These are phyloP conservation scores for Lactarius sanguifluus DNA, from an alignment of 768 basidiomycete species.

Conservation along the genomic window DNA sequence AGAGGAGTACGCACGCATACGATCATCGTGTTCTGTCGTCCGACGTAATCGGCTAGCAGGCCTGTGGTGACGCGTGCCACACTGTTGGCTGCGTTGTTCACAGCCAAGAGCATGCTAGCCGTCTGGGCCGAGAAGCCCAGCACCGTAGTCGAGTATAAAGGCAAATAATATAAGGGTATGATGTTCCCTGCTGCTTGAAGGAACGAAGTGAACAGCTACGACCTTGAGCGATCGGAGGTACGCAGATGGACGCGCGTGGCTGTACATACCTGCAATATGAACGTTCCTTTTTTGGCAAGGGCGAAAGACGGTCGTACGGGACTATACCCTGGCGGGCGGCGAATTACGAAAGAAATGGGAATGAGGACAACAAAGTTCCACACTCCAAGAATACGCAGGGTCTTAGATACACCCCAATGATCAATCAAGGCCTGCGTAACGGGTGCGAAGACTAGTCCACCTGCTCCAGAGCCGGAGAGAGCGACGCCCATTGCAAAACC, in stretches of 20 bases:
- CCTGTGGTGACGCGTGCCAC: constrained; percentile 44
- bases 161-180: constrained; percentile 46
- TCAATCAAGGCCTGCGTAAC: constrained; percentile 40
- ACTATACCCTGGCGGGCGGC: constrained; percentile 31
- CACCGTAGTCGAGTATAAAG: constrained; percentile 43
- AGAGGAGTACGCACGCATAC: constrained; percentile 35
- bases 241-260: background rate
- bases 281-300: constrained; percentile 43
- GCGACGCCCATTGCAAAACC: constrained; percentile 48
- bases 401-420: constrained; percentile 39
- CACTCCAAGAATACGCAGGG: constrained; percentile 42
- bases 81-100: constrained; percentile 47
- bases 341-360: constrained; percentile 40
- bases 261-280: constrained; percentile 40
- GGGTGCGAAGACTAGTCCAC: constrained; percentile 46
- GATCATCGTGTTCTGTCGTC: constrained; percentile 47
- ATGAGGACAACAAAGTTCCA: constrained; percentile 44
- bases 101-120: constrained; percentile 42
- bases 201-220: constrained; percentile 42
- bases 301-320: constrained; percentile 39
- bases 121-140: constrained; percentile 40
- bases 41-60: constrained; percentile 42
- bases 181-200: constrained; percentile 48
- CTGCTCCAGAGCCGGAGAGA: constrained; percentile 43
- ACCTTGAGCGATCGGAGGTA: background rate